Percentiles rank a stretch among this genome's conserved stretches.
phyloP scores from a whole-genome alignment of 192 early-diverging fungal genomes.

The Podila epicladia region DNA sequence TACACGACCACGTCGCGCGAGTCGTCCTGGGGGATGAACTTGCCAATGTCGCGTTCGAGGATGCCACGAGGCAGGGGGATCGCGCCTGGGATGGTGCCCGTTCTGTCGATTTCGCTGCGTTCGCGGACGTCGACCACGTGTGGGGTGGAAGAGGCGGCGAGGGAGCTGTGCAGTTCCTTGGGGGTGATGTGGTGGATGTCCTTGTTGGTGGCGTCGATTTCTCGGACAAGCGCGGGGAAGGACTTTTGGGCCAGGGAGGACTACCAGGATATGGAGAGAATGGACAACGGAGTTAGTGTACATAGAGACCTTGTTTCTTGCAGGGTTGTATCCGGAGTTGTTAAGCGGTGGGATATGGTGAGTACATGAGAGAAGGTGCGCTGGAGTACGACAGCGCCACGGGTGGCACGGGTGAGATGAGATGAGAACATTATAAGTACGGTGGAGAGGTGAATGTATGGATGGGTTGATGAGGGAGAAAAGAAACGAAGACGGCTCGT shows the following conservation, averaged over 20 bases:
- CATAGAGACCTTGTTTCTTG: background rate
- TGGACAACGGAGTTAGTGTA: background rate
- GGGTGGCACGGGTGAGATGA: background rate
- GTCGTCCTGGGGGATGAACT: constrained; percentile 50
- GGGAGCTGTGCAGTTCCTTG: constrained; percentile 23
- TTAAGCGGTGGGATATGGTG: too few species aligned
- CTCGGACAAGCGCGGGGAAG: constrained; percentile 35
- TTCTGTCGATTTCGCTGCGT: constrained; percentile 51
- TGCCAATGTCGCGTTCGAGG: constrained; percentile 57
- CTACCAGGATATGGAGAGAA: background rate
- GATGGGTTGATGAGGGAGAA: background rate
- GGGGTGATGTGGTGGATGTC: constrained; percentile 41
- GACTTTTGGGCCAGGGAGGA: constrained; percentile 28
- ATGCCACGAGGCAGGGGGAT: constrained; percentile 58
- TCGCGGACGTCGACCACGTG: constrained; percentile 63
- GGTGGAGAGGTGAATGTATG: background rate
- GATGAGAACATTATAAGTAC: background rate
- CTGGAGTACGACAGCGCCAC: background rate
- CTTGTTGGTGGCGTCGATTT: constrained; percentile 43
- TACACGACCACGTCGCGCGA: constrained; percentile 59
- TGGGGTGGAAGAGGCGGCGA: background rate
- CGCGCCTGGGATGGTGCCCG: constrained; percentile 58
- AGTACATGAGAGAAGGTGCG: too few species aligned
- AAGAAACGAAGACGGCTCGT: background rate
- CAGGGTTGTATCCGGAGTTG: too few species aligned